Percentiles rank a stretch among this genome's conserved stretches.
Conservation (phyloP, 2,329 filamentous ascomycete genomes). For the Drechslerella coelobrocha region DNA sequence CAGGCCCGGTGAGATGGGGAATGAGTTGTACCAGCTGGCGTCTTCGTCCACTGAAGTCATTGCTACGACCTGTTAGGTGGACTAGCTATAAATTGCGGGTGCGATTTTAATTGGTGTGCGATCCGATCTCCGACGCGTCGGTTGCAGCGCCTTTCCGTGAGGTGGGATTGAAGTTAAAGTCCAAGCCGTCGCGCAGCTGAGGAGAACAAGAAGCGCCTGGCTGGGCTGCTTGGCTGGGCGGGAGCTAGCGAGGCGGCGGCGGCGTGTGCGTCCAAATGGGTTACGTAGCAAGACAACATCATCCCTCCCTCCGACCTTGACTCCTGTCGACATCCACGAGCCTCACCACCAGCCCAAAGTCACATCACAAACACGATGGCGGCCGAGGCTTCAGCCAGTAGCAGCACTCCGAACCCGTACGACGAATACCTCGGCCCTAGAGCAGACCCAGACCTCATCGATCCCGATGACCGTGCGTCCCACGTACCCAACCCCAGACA, state of each 20-base stretch:
- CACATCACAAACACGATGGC: slow-evolving; percentile 26
- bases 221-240: not conserved
- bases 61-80: not conserved
- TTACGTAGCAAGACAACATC: slow-evolving; percentile 45
- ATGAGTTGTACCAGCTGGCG: slow-evolving; percentile 48
- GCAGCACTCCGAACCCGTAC: slow-evolving; percentile 66
- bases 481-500: not conserved
- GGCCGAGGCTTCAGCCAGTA: slow-evolving; percentile 56
- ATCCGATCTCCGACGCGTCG: slow-evolving; percentile 43
- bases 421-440: slow-evolving; percentile 63
- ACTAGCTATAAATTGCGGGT: not conserved
- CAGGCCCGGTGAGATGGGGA: slow-evolving; percentile 50
- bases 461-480: slow-evolving; percentile 75
- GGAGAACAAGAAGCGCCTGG: too few species aligned
- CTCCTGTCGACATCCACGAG: not conserved
- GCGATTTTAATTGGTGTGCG: not conserved
- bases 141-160: slow-evolving; percentile 21
- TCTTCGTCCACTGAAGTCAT: slow-evolving; percentile 25
- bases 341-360: not conserved
- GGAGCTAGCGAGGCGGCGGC: too few species aligned
- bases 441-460: slow-evolving; percentile 73
- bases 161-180: not conserved
- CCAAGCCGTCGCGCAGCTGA: not conserved
- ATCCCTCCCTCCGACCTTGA: not conserved
- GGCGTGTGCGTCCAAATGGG: slow-evolving; percentile 31